phyloP scores from a whole-genome alignment of 306 rosid species.

The Ormosia semicastrata region DNA sequence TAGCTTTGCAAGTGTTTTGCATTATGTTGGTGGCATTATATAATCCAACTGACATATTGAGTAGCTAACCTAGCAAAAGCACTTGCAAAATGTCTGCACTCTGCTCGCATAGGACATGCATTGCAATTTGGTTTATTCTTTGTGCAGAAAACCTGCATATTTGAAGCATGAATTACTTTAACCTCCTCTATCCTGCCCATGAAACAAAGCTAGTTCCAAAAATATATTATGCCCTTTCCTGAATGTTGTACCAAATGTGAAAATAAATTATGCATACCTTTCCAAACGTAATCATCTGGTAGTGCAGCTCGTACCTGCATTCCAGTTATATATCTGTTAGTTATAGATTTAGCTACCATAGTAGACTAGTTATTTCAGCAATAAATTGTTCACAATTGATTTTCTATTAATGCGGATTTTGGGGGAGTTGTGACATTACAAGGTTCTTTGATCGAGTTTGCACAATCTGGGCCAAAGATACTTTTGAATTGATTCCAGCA shows the following conservation, averaged over 20 bases:
- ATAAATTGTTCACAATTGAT: not conserved
- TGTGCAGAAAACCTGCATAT: constrained; percentile 90
- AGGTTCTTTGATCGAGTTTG: constrained; percentile 88
- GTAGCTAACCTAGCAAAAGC: constrained; percentile 91
- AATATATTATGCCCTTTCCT: not conserved
- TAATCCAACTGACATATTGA: constrained; percentile 21
- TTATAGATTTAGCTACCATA: constrained; percentile 24
- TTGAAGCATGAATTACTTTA: constrained; percentile 31
- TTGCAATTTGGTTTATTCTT: constrained; percentile 91
- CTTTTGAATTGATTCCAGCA: constrained; percentile 88
- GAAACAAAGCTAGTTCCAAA: constrained; percentile 19
- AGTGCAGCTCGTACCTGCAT: constrained; percentile 89
- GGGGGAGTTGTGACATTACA: constrained; percentile 51
- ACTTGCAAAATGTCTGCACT: constrained; percentile 97
- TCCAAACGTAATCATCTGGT: constrained; percentile 96
- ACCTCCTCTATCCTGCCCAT: not conserved
- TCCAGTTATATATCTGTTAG: constrained; percentile 34
- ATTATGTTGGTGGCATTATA: constrained; percentile 11
- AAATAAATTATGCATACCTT: constrained; percentile 53
- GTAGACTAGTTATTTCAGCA: not conserved
- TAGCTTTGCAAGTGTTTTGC: constrained; percentile 6
- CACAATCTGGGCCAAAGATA: constrained; percentile 98
- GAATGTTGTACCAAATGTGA: not conserved
- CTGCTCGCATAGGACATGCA: constrained; percentile 99
- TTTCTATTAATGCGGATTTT: not conserved